Base-by-base conservation (phyloP, 192 early-diverging fungal genomes). In the Entomortierella parvispora region DNA sequence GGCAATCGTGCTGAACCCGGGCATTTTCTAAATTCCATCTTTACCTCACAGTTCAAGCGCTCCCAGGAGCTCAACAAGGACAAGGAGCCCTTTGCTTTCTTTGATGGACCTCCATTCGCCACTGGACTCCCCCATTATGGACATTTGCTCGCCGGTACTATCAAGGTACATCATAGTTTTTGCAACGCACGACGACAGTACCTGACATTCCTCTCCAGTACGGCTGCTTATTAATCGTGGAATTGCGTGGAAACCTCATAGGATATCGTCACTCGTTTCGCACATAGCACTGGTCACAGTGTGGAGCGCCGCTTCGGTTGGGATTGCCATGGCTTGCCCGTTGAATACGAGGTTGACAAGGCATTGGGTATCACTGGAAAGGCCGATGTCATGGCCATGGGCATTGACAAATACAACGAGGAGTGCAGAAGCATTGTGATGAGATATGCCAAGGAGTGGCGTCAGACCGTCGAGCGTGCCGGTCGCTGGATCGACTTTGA, bases 401-500 rank as follows among this genome's bases (percentile, higher is more conserved):
- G 97, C 49, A 97, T 99, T 62, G 94, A 93, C 69, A 94, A 92
- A 64, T 99, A 99, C 85, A 99, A 99, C 79, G 93, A 85, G 64
- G 96, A 96, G 82, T 99, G 97, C 83, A 88, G 97, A 58, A 81
- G 90, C 46, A 98, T 99, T 80, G 97, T 99, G 32, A 99, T 99
- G 97, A 83, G 86, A 66, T 99, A 98, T 71, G 83, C 94, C 22
- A 72, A 65, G 17, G 97, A 98, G 70, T 99, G 97, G 97, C 92
- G 94, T 75, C 64, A 70, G 51, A 98, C 97, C 10, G 93, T 99
- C 64, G 95, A 95, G 65, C 92, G 97, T 56, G 92, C 97, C 71
- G 97, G 95, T 48, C 94, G 97, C 50, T 99, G 97, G 97, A 99
- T 99, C 72, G 97, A 99, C 80, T 99, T 99, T 76, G 92, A 97